Evolutionary conservation across 306 rosid species (phyloP), one percentile per base, ranked within the genome.

Genomic region (Dicorynia guianensis): DNA sequence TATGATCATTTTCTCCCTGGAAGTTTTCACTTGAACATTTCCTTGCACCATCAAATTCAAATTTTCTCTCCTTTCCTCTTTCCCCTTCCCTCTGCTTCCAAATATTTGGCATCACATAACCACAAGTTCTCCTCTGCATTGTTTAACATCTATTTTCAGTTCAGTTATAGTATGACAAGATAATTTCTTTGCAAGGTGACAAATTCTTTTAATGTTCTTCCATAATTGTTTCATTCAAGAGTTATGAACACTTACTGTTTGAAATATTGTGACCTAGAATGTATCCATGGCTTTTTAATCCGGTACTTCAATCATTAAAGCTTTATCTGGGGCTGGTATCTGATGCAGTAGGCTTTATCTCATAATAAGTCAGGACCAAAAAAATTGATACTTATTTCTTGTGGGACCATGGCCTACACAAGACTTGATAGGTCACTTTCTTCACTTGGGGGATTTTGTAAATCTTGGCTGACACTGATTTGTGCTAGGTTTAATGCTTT

Each of bases 31-130:
- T 35, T 49, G 19, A 76, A 18, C 33, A 62, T 54, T 54, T 39
- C 72, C 65, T 71, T 57, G 66, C 65, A 46, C 70, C 19, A n/a
- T 70, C 42, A 44, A 34, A 55, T 75, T 19, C 3, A 17, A 46
- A 33, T 53, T 76, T 33, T 1, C 57, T 4, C 8, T 13, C 30
- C 30, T 25, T 52, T 47, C n/a, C 52, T 47, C 52, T 11, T 47
- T 7, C 10, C 10, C 10, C 8, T 40, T 40, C 8, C 7, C 7
- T 9, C 10, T 6, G 30, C 30, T 25, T 40, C 10, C 46, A 40
- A 40, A 40, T 7, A 47, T 47, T 6, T 47, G 17, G 17, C 3
- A 47, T 40, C 46, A 6, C 3, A 40, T 40, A 40, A 7, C 10
- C 10, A 2, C 52, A 50, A 50, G 1, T 50, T 10, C 5, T 15